Evolutionary conservation across 495 filamentous ascomycete genomes (phyloP).

Genomic region (Aspergillus conjunctus): DNA sequence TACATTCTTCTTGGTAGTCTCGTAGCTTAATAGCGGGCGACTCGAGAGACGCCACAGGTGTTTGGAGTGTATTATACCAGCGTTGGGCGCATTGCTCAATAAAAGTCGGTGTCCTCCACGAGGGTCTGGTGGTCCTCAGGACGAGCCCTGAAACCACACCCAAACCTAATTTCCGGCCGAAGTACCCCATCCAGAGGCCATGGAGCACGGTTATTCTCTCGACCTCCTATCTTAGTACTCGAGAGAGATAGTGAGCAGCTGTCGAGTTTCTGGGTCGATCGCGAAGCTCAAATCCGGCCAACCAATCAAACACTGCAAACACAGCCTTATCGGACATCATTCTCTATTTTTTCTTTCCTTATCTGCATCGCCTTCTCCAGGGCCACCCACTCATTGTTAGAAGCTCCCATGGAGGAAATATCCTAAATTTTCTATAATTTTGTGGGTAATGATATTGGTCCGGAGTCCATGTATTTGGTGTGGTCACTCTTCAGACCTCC

Average conservation of each 20-base stretch:
- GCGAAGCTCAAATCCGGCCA: not conserved
- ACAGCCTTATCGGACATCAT: slow-evolving; percentile 36
- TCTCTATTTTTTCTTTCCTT: slow-evolving; percentile 1
- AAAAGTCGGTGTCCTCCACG: slow-evolving; percentile 11
- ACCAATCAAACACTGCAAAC: slow-evolving; percentile 48
- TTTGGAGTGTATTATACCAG: slow-evolving; percentile 33
- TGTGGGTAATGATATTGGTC: slow-evolving; percentile 34
- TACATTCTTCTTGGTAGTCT: slow-evolving; percentile 85
- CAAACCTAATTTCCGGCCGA: slow-evolving; percentile 33
- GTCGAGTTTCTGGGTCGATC: too few relatives aligned
- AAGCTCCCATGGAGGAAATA: slow-evolving; percentile 12
- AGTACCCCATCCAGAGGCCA: slow-evolving; percentile 36
- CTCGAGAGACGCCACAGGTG: slow-evolving; percentile 24
- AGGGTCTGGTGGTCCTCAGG: slow-evolving; percentile 1
- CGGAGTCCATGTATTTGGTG: slow-evolving; percentile 25
- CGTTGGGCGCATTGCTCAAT: slow-evolving; percentile 8
- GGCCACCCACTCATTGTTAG: not conserved
- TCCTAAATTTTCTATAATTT: slow-evolving; percentile 6
- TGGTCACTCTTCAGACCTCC: slow-evolving; percentile 16
- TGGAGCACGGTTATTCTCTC: slow-evolving; percentile 9
- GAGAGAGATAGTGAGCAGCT: too few relatives aligned
- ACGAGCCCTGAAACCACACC: slow-evolving; percentile 24
- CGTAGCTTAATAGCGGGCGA: slow-evolving; percentile 59
- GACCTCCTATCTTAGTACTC: too few relatives aligned
- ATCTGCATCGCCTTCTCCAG: slow-evolving; percentile 7